A percentile compares a stretch with the other conserved stretches of the same genome.
phyloP scores from a whole-genome alignment of 345 rosid species.

The Salix purpurea region DNA sequence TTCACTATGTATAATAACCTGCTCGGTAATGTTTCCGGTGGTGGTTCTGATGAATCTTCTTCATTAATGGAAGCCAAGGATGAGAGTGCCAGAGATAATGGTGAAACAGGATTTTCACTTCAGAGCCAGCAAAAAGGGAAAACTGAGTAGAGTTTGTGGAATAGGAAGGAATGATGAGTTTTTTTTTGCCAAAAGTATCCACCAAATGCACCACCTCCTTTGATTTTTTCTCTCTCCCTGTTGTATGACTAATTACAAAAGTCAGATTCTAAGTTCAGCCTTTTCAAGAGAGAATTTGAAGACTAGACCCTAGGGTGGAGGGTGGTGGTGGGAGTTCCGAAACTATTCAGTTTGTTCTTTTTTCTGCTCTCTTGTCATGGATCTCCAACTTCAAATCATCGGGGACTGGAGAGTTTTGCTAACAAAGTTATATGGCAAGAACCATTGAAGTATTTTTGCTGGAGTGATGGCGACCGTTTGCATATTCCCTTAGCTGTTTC shows the following conservation, averaged over 20 bases:
- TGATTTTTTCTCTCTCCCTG: not conserved
- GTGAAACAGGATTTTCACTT: slow-evolving; percentile 52
- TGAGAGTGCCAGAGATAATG: slow-evolving; percentile 14
- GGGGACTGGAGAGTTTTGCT: not conserved
- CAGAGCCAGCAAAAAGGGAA: slow-evolving; percentile 37
- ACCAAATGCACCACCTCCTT: not conserved
- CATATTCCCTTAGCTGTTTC: not conserved
- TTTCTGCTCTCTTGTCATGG: not conserved
- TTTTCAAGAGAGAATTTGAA: not conserved
- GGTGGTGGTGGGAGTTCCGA: not conserved
- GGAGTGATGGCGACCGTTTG: not conserved
- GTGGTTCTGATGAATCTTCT: slow-evolving; percentile 20
- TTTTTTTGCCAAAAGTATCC: not conserved
- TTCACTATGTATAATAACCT: slow-evolving; percentile 69
- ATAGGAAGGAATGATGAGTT: not conserved
- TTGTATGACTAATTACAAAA: not conserved
- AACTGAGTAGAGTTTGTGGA: slow-evolving; percentile 17
- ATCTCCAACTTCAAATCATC: not conserved
- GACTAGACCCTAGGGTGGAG: not conserved
- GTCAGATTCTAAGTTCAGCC: not conserved
- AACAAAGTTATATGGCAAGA: not conserved
- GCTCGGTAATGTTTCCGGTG: slow-evolving; percentile 35
- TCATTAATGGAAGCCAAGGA: slow-evolving; percentile 8
- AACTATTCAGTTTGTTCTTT: not conserved
- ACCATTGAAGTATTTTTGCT: not conserved